A percentile compares a stretch with the other conserved stretches of the same genome.
phyloP scores from a whole-genome alignment of 306 rosid genomes.

The Biancaea sappan region DNA sequence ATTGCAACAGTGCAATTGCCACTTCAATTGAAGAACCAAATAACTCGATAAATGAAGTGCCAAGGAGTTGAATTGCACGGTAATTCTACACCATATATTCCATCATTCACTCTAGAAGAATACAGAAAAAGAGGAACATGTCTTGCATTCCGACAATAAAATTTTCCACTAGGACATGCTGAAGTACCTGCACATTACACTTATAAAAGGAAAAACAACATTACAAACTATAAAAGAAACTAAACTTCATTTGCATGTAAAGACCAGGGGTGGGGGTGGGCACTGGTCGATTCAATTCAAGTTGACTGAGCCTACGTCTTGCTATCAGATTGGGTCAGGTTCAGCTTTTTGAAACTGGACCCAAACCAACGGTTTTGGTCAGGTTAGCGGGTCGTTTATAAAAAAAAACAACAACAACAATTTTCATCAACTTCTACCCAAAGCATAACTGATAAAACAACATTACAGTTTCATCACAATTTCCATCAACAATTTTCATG shows the following conservation, averaged over 20 bases:
- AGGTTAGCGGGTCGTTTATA: too few species aligned
- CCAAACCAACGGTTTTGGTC: too few species aligned
- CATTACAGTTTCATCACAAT: too few species aligned
- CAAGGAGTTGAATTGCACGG: neutral
- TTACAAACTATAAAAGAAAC: neutral
- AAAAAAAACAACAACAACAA: too few species aligned
- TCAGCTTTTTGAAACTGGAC: too few species aligned
- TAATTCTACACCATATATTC: constrained; percentile 74
- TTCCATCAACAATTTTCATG: too few species aligned
- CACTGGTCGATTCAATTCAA: too few species aligned
- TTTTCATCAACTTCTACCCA: too few species aligned
- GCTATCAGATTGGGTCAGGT: neutral
- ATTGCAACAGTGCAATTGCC: too few species aligned
- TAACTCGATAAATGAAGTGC: neutral
- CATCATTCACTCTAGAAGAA: constrained; percentile 96
- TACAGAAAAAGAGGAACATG: constrained; percentile 57
- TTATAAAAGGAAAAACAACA: neutral
- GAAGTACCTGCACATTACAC: constrained; percentile 71
- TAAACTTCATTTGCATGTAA: neutral
- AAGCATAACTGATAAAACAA: too few species aligned
- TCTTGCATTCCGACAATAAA: constrained; percentile 79
- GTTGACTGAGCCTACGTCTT: constrained; percentile 4
- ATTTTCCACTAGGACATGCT: constrained; percentile 85
- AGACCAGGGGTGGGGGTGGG: neutral
- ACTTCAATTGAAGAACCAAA: too few species aligned